Base-by-base conservation (phyloP, 306 rosid species). In the Betula pendula region DNA sequence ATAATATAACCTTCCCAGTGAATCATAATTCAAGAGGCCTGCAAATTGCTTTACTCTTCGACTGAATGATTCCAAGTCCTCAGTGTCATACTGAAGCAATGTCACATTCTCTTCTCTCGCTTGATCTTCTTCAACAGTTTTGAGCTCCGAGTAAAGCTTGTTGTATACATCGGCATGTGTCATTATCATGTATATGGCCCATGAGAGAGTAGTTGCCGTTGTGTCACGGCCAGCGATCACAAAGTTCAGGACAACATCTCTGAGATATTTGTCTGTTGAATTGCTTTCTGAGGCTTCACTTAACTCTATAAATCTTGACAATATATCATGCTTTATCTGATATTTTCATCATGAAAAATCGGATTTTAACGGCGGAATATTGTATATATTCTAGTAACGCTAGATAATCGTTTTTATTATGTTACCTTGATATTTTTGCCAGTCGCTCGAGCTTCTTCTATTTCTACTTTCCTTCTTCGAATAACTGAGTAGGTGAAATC, bases 161-260 rank as follows among this genome's bases (percentile, higher is more conserved):
- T 92, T 89, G 19, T 91, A 93, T 51, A 90, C 97, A 49, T 87
- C 80, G n/a, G 88, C 35, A 80, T 90, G 85, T 11, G 92, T 87
- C 89, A 88, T 89, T 48, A 89, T 79, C 94, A 92, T 92, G 71
- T 95, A 92, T 65, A 86, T 88, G n/a, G 94, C 91, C 99, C 99
- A 95, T 69, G 97, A 89, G 52, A 92, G 89, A 33, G 97, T 95
- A 24, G 99, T 86, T 24, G 97, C 99, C 9, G 97, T 95, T 65
- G 99, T 95, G 81, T 92, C 99, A 4, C 96, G 78, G n/a, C 99
- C 99, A 17, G 97, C 99, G n/a, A 95, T 95, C 78, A 95, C 97
- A 65, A 95, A 92, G 85, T 92, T 95, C 73, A 92, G 84, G 24
- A 95, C 92, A 49, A 95, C 82, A 70, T 95, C 99, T 88, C 99